Base-by-base conservation (phyloP, 352 stramenopile species). In the Blastocystis sp. region DNA sequence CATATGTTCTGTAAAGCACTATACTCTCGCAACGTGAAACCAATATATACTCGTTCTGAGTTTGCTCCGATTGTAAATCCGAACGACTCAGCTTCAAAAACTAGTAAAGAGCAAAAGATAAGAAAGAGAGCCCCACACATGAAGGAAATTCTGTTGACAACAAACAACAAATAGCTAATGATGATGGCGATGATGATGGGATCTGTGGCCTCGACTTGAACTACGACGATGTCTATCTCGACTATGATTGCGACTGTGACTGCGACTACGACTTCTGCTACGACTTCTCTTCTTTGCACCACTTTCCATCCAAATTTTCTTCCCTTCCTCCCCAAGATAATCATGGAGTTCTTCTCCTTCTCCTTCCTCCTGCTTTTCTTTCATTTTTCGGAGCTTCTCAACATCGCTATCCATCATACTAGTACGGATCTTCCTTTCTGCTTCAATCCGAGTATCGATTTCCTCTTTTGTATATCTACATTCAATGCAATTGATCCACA, bases 1-100 rank as follows among this genome's bases (percentile, higher is more conserved):
- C 64, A 88, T 76, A 53, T 88, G 76, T 76, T 88, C 47, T 20
- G 76, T 75, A 53, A 88, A 88, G 64, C 76, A 88, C 64, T 88
- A 81, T n/a, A 30, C 39, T 8, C 3, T 63, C 16, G 65, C 20
- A 7, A 43, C 54, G 13, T 8, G 7, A 65, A 66, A 26, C 8
- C 6, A 4, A n/a, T 37, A 8, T 13, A 30, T 64, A 81, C 70
- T 59, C 70, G 30, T 76, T 73, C 24, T 54, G 13, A 34, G 24
- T 8, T 20, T 13, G 41, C 18, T 54, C 16, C 39, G 45, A 88
- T 7, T 20, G 64, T 88, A 7, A 88, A 9, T 20, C 76, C 76
- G 37, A 88, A 88, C 13, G 76, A 41, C 7, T 47, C 18, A 41
- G 20, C 75, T 34, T 43, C 76, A 20, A 88, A 37, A 18, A 88